These are phyloP conservation scores for Taphrina populina DNA, from an alignment of 1,139 yeast species.

Conservation along the genomic window DNA sequence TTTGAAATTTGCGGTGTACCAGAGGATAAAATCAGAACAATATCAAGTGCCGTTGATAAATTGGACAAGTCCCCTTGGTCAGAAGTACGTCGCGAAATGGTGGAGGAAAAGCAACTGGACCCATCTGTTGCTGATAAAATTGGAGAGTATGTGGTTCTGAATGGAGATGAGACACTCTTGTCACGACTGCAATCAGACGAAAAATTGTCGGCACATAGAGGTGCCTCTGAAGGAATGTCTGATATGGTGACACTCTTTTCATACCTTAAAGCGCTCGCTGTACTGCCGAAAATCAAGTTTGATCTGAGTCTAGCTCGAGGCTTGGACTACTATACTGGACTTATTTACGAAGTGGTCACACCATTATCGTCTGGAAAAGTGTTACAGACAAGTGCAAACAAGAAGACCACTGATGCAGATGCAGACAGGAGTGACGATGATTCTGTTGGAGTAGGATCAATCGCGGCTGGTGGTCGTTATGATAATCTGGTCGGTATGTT, in stretches of 20 bases:
- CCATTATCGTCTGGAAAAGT: constrained; percentile 77
- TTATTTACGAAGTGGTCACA: constrained; percentile 94
- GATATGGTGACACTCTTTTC: constrained; percentile 76
- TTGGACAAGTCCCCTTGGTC: constrained; percentile 91
- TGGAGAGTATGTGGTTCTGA: constrained; percentile 83
- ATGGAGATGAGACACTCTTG: constrained; percentile 74
- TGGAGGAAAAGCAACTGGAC: constrained; percentile 80
- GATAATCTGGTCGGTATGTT: constrained; percentile 97
- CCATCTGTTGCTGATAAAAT: constrained; percentile 90
- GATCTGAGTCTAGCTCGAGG: constrained; percentile 97
- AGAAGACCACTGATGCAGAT: constrained; percentile 51
- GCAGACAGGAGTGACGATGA: constrained; percentile 82
- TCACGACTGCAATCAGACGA: constrained; percentile 58
- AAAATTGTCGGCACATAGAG: constrained; percentile 58
- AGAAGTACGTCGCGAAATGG: constrained; percentile 86
- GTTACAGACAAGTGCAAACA: constrained; percentile 55
- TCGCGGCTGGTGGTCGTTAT: constrained; percentile 98
- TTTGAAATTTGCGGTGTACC: constrained; percentile 93
- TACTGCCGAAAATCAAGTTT: constrained; percentile 62
- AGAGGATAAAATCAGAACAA: constrained; percentile 87
- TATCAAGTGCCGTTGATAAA: constrained; percentile 94
- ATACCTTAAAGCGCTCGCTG: constrained; percentile 76
- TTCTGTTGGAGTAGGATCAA: constrained; percentile 95
- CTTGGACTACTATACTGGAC: constrained; percentile 92
- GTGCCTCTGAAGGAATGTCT: constrained; percentile 74